A percentile compares a stretch with the other conserved stretches of the same genome.
Conservation (phyloP, 164 flowering plant species). For the Aristolochia contorta region DNA sequence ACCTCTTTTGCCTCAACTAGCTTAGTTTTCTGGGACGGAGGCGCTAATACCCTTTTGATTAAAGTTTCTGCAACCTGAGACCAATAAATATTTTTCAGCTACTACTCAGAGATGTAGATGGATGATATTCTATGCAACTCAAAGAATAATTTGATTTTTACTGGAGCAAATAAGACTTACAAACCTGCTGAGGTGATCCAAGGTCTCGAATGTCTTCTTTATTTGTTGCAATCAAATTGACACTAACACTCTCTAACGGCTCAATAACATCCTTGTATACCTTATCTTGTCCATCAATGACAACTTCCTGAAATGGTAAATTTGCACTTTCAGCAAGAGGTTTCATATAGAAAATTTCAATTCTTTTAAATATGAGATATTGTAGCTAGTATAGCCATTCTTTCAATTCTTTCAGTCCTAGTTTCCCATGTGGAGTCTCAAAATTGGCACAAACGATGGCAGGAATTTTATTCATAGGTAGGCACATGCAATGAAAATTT, state of each 20-base stretch:
- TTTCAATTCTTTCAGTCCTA: too few relatives aligned
- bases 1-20: constrained; percentile 78
- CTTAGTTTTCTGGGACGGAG: constrained; percentile 78
- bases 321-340: neutral
- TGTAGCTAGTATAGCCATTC: too few relatives aligned
- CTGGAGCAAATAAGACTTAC: neutral
- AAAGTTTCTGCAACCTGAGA: constrained; percentile 74
- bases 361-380: too few relatives aligned
- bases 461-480: too few relatives aligned
- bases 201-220: constrained; percentile 69
- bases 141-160: neutral
- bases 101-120: too few relatives aligned
- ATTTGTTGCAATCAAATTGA: constrained; percentile 60
- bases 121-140: neutral
- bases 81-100: neutral
- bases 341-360: too few relatives aligned
- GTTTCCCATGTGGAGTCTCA: neutral
- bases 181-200: constrained; percentile 84
- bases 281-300: constrained; percentile 81
- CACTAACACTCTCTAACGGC: constrained; percentile 85
- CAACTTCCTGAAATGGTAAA: constrained; percentile 55
- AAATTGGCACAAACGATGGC: neutral
- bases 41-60: constrained; percentile 72
- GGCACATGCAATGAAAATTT: neutral
- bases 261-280: constrained; percentile 95